Evolutionary conservation across 2,329 filamentous ascomycete genomes (phyloP).

Genomic region (Thelonectria olida): DNA sequence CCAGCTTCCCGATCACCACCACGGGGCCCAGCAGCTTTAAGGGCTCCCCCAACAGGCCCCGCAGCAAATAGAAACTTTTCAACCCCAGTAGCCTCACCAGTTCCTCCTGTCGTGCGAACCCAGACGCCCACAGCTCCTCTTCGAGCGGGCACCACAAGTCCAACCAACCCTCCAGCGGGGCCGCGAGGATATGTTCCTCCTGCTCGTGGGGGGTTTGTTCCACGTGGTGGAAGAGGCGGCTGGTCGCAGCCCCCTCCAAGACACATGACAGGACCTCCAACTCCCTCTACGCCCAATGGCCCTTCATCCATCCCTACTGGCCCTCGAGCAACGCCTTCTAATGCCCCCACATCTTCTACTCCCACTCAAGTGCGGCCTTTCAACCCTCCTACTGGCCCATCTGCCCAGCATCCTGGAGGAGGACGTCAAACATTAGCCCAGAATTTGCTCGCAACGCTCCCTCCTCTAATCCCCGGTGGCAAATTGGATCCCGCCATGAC

Average conservation of each 20-base stretch:
- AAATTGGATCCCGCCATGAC: slow-evolving; percentile 60
- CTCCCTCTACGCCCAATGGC: slow-evolving; percentile 53
- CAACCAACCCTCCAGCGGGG: slow-evolving; percentile 61
- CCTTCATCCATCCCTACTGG: slow-evolving; percentile 58
- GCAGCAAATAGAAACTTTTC: slow-evolving; percentile 50
- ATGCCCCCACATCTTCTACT: slow-evolving; percentile 48
- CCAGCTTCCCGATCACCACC: slow-evolving; percentile 57
- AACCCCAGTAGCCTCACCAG: slow-evolving; percentile 47
- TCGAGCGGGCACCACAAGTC: slow-evolving; percentile 54
- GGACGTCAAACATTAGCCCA: slow-evolving; percentile 60
- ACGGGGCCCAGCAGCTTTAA: slow-evolving; percentile 63
- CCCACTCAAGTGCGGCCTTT: slow-evolving; percentile 58
- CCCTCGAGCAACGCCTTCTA: slow-evolving; percentile 49
- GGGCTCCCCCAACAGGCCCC: slow-evolving; percentile 59
- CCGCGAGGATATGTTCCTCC: slow-evolving; percentile 63
- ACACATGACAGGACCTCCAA: slow-evolving; percentile 45
- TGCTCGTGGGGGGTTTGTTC: slow-evolving; percentile 53
- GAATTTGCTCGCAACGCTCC: slow-evolving; percentile 60
- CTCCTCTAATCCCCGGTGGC: slow-evolving; percentile 62
- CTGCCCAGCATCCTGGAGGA: slow-evolving; percentile 48
- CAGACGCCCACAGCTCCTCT: slow-evolving; percentile 47
- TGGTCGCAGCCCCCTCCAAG: slow-evolving; percentile 51
- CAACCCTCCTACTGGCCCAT: slow-evolving; percentile 67
- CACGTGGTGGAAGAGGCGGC: slow-evolving; percentile 56
- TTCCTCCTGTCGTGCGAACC: slow-evolving; percentile 45